Conservation (phyloP, 805 yeast genomes). For the Candida namnaoensis region DNA sequence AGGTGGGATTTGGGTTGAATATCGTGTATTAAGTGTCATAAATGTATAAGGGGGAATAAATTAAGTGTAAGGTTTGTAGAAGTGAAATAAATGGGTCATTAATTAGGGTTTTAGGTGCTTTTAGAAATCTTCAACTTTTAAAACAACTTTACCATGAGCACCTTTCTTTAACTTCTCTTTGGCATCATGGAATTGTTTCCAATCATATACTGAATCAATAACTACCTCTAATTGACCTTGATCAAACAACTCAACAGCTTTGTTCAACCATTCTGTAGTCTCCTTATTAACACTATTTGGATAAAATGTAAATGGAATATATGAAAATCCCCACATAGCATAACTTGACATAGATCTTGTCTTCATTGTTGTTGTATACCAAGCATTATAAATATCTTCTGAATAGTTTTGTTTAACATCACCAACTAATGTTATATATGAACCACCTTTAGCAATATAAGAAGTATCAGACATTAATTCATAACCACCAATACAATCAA, state of each 20-base stretch:
- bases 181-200: conserved; percentile 50
- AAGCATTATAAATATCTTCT: conserved; percentile 24
- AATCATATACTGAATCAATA: conserved; percentile 48
- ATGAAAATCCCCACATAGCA: conserved; percentile 26
- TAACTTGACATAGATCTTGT: conserved; percentile 26
- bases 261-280: conserved; percentile 27
- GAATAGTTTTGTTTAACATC: conserved; percentile 37
- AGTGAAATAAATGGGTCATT: too few species aligned
- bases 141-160: conserved; percentile 65
- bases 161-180: conserved; percentile 39
- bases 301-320: conserved; percentile 25
- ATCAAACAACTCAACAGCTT: conserved; percentile 36
- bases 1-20: too few species aligned
- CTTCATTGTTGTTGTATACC: conserved; percentile 25
- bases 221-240: conserved; percentile 36
- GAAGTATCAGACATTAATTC: conserved; percentile 29
- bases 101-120: too few species aligned
- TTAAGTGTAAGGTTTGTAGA: too few species aligned
- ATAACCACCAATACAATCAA: conserved; percentile 67
- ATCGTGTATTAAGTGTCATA: too few species aligned
- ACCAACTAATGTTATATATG: conserved; percentile 56
- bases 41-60: too few species aligned
- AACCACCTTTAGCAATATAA: conserved; percentile 29
- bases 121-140: conserved; percentile 32
- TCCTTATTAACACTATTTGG: conserved; percentile 12